Conservation (phyloP, 129 eudicot genomes). For the Deinandra increscens region DNA sequence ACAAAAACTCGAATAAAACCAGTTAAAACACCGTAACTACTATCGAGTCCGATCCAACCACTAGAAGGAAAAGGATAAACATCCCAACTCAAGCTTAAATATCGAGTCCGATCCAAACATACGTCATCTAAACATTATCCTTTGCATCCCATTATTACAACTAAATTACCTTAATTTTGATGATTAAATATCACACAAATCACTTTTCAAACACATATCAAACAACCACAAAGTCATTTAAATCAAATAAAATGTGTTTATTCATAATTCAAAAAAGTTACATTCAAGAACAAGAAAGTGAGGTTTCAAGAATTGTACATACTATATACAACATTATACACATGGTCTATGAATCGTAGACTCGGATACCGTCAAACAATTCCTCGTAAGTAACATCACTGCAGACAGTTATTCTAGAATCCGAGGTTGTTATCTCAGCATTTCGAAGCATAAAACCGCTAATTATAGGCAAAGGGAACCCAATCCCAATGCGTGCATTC, state of each 20-base stretch:
- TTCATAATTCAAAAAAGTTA: neutral
- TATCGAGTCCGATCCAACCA: too few species aligned
- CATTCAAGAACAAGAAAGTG: neutral
- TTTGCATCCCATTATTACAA: neutral
- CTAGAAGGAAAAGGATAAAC: too few species aligned
- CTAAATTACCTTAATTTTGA: too few species aligned
- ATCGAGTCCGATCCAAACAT: too few species aligned
- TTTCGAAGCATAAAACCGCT: constrained; percentile 52
- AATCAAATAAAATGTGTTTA: neutral
- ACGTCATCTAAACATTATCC: neutral
- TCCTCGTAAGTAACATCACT: constrained; percentile 47
- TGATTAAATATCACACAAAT: too few species aligned
- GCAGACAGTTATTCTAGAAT: constrained; percentile 49
- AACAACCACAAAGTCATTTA: too few species aligned
- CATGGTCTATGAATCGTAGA: constrained; percentile 11
- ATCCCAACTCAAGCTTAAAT: too few species aligned
- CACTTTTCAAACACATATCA: too few species aligned
- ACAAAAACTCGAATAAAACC: too few species aligned
- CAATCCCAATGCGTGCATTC: constrained; percentile 50
- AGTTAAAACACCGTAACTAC: too few species aligned
- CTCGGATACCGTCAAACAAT: constrained; percentile 18
- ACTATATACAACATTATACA: constrained; percentile 14
- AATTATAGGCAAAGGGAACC: constrained; percentile 60
- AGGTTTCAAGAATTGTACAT: constrained; percentile 20
- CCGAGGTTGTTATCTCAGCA: constrained; percentile 46